Percentiles rank a stretch among this genome's conserved stretches.
Conservation (phyloP, 768 basidiomycete species). For the Russula virescens region DNA sequence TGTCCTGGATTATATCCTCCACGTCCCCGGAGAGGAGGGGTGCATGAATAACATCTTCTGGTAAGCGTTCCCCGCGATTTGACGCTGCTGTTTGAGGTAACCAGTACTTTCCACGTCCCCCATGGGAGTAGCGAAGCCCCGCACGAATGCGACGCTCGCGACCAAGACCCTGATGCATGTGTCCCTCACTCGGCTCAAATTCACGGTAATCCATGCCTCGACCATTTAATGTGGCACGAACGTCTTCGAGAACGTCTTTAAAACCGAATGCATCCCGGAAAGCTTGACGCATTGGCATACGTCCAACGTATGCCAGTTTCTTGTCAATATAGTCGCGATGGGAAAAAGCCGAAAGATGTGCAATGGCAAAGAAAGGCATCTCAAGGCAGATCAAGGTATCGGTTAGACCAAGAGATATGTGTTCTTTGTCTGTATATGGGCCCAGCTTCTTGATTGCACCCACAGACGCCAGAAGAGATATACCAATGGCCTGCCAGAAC, state of each 20-base stretch:
- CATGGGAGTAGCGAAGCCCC: conserved; percentile 84
- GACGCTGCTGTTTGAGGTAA: conserved; percentile 59
- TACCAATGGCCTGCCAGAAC: conserved; percentile 90
- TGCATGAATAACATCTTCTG: conserved; percentile 57
- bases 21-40: conserved; percentile 66
- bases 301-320: conserved; percentile 62
- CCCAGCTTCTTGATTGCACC: conserved; percentile 73
- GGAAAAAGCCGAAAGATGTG: conserved; percentile 93
- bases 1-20: conserved; percentile 58
- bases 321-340: conserved; percentile 79
- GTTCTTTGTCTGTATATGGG: conserved; percentile 80
- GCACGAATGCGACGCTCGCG: conserved; percentile 85
- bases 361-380: conserved; percentile 95
- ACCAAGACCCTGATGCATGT: conserved; percentile 84
- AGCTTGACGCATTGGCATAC: conserved; percentile 85
- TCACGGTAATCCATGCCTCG: conserved; percentile 93
- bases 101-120: conserved; percentile 96
- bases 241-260: conserved; percentile 84
- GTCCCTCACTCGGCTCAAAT: conserved; percentile 93
- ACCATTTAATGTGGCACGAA: conserved; percentile 73
- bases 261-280: conserved; percentile 83
- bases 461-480: conserved; percentile 85
- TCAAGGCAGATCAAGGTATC: conserved; percentile 93
- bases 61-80: conserved; percentile 36
- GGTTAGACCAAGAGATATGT: conserved; percentile 85